These are phyloP conservation scores for Aureobasidium sp. DNA, from an alignment of 2,329 filamentous ascomycete genomes.

Conservation along the genomic window DNA sequence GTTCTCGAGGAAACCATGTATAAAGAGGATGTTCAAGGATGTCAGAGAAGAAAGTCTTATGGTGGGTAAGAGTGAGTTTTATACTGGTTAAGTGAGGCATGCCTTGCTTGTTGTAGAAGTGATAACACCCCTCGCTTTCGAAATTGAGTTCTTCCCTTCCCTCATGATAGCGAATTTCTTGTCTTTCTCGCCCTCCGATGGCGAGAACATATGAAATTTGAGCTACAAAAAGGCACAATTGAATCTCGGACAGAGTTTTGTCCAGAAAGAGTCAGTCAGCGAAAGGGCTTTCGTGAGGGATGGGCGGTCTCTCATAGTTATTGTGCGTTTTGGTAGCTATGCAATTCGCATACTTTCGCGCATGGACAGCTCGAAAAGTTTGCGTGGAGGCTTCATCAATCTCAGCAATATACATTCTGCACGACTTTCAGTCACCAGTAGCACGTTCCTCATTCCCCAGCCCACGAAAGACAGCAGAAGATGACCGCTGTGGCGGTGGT, in stretches of 20 bases:
- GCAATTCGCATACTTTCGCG: background rate
- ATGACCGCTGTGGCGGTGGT: background rate
- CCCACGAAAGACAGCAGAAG: constrained; percentile 6
- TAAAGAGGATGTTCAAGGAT: background rate
- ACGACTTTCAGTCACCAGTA: background rate
- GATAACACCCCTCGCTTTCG: background rate
- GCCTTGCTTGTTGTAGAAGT: background rate
- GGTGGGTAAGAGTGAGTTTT: background rate
- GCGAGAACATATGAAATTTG: background rate
- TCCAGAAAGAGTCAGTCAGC: background rate
- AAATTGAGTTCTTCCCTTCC: background rate
- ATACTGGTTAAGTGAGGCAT: background rate
- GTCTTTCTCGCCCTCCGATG: background rate
- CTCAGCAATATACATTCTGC: background rate
- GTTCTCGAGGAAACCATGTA: background rate
- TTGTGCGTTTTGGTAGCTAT: background rate
- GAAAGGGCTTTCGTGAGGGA: background rate
- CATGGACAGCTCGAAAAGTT: background rate
- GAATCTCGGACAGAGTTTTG: background rate
- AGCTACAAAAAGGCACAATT: background rate
- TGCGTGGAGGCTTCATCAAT: too few species aligned
- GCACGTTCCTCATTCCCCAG: constrained; percentile 6
- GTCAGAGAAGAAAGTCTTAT: background rate
- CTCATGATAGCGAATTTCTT: too few species aligned
- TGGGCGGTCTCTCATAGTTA: background rate